phyloP scores from a whole-genome alignment of 2,329 filamentous ascomycete genomes.

The Fusarium denticulatum region DNA sequence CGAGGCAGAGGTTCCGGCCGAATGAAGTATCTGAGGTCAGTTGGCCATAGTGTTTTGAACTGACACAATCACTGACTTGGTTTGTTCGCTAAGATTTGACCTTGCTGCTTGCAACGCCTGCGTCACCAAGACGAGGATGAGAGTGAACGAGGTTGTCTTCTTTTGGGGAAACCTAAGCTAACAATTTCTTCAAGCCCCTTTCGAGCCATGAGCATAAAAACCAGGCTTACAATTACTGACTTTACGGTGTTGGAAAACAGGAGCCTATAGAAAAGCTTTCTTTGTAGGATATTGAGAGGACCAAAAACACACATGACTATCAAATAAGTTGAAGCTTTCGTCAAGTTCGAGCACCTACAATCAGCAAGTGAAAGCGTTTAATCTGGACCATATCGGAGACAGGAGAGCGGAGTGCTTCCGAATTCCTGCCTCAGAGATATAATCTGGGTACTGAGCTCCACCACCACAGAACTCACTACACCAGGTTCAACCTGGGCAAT shows the following conservation, averaged over 20 bases:
- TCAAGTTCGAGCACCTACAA: background rate
- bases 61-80: slow-evolving; percentile 8
- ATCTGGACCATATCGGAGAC: background rate
- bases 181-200: slow-evolving; percentile 18
- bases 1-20: slow-evolving; percentile 17
- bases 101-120: slow-evolving; percentile 2
- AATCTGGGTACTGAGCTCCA: background rate
- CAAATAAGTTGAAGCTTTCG: background rate
- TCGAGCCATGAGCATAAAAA: background rate
- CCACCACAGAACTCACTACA: slow-evolving; percentile 13
- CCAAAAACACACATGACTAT: background rate
- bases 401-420: background rate
- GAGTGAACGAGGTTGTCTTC: slow-evolving; percentile 12
- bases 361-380: background rate
- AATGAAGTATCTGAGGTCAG: slow-evolving; percentile 41
- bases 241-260: slow-evolving; percentile 8
- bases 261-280: background rate
- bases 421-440: background rate
- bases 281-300: slow-evolving; percentile 4
- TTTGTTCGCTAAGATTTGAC: background rate
- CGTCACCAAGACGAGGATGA: slow-evolving; percentile 21
- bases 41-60: background rate
- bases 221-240: slow-evolving; percentile 7
- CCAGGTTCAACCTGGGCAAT: background rate
- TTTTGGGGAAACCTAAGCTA: slow-evolving; percentile 27